These are phyloP conservation scores for Ascosphaera aggregata DNA, from an alignment of 2,329 filamentous ascomycete genomes.

Conservation along the genomic window DNA sequence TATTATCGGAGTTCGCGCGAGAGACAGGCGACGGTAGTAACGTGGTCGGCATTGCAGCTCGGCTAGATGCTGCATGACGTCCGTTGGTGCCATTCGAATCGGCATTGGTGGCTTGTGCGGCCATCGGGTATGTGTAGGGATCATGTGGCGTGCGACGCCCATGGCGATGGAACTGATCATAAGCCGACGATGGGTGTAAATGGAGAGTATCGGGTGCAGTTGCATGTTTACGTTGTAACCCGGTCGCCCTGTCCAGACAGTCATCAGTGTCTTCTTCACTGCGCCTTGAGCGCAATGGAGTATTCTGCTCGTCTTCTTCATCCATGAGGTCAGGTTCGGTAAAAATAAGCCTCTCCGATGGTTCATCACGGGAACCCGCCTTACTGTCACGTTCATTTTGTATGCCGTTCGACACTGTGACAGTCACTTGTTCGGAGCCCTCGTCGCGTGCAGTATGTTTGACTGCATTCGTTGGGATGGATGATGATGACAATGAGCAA, in stretches of 20 bases:
- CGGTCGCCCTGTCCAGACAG: neutral
- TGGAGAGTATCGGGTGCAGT: neutral
- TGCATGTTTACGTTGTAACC: neutral
- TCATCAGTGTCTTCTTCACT: neutral
- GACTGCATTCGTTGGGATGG: neutral
- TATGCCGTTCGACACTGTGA: neutral
- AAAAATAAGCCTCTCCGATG: conserved; percentile 41
- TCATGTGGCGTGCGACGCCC: neutral
- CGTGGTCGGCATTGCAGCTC: neutral
- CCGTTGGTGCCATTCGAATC: neutral
- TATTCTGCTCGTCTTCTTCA: conserved; percentile 20
- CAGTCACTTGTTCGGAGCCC: neutral
- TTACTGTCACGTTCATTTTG: neutral
- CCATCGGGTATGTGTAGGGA: neutral
- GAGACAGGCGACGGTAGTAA: neutral
- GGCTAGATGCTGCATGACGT: neutral
- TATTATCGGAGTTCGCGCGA: neutral
- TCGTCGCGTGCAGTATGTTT: neutral
- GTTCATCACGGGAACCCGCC: conserved; percentile 19
- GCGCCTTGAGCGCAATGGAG: neutral
- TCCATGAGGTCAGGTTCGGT: conserved; percentile 26
- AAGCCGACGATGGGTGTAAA: neutral
- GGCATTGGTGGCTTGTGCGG: neutral
- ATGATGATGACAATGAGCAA: neutral
- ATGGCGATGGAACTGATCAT: neutral